Conservation (phyloP, 176 grass and related monocot genomes). For the Stipa capillata region DNA sequence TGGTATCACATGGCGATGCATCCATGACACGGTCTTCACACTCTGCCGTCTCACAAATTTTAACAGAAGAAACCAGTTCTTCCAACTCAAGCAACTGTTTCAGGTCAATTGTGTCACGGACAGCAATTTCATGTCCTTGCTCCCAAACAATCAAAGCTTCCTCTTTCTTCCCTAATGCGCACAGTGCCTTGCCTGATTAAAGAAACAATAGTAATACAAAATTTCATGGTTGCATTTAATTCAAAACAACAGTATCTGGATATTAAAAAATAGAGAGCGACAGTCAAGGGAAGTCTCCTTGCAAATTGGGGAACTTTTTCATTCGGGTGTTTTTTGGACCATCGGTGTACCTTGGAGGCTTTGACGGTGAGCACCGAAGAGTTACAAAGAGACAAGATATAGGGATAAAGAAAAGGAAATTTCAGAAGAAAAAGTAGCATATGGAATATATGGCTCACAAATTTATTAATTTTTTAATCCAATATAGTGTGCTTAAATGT, state of each 20-base stretch:
- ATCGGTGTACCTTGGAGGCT: background rate
- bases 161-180: constrained; percentile 66
- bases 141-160: constrained; percentile 78
- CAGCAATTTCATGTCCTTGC: constrained; percentile 77
- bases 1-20: constrained; percentile 69
- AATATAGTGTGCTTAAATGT: background rate
- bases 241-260: background rate
- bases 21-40: constrained; percentile 38
- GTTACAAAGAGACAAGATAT: background rate
- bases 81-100: constrained; percentile 91
- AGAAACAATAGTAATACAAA: background rate
- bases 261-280: background rate
- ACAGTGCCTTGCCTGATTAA: constrained; percentile 74
- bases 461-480: background rate
- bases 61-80: constrained; percentile 60
- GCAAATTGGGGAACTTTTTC: background rate
- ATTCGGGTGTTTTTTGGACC: background rate
- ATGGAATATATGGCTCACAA: background rate
- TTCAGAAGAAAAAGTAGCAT: background rate
- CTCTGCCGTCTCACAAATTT: constrained; percentile 31
- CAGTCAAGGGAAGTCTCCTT: background rate
- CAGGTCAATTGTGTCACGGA: constrained; percentile 67
- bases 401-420: background rate
- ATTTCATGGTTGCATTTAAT: background rate
- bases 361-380: background rate